Evolutionary conservation across 805 yeast species (phyloP).

Genomic region (Clavispora asparagi): DNA sequence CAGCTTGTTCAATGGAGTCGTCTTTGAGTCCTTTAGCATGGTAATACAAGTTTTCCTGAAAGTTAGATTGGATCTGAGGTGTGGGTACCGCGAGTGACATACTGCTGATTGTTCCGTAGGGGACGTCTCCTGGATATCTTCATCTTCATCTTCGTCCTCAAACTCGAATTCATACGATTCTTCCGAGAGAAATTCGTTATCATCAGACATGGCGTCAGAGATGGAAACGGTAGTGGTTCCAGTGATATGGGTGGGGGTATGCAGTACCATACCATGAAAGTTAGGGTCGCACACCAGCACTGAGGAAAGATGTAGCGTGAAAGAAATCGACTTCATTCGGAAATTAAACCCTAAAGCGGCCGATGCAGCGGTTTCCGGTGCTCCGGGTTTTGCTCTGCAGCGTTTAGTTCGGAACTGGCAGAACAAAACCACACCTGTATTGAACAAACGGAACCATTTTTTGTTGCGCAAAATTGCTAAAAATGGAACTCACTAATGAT

Average conservation of each 20-base stretch:
- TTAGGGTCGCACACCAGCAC: too few relatives aligned
- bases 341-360: too few relatives aligned
- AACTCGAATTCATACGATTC: constrained; percentile 40
- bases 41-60: constrained; percentile 28
- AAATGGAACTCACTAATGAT: background rate
- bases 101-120: constrained; percentile 15
- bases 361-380: too few relatives aligned
- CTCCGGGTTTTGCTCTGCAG: too few relatives aligned
- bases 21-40: constrained; percentile 35
- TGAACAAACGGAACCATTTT: background rate
- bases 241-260: background rate
- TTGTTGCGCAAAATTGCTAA: background rate
- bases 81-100: background rate
- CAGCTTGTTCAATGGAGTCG: constrained; percentile 14
- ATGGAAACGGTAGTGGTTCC: background rate
- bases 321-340: too few relatives aligned
- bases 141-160: constrained; percentile 26
- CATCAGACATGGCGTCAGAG: constrained; percentile 27
- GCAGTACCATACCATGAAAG: background rate
- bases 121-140: constrained; percentile 19
- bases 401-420: too few relatives aligned
- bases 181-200: constrained; percentile 30
- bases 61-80: constrained; percentile 11
- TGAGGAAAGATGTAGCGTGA: too few relatives aligned
- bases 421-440: too few relatives aligned